These are phyloP conservation scores for Oryza longistaminata DNA, from an alignment of 176 grass and related monocot genomes.

Conservation along the genomic window DNA sequence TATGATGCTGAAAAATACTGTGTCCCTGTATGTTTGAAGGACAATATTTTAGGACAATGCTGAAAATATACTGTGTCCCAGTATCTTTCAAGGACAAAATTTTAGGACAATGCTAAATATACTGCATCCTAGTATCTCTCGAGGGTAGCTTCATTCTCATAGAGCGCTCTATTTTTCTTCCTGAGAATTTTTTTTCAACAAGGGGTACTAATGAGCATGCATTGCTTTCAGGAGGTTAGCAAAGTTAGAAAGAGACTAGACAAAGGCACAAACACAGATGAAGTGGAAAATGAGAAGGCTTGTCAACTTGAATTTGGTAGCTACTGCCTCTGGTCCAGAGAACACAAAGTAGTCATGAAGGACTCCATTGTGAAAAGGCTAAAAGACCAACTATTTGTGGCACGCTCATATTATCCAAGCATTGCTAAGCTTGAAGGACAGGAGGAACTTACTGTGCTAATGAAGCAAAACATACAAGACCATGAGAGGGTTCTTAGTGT, in stretches of 20 bases:
- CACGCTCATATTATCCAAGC: slow-evolving; percentile 72
- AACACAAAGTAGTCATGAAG: slow-evolving; percentile 77
- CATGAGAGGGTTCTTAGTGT: slow-evolving; percentile 74
- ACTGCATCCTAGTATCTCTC: not conserved
- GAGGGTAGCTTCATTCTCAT: not conserved
- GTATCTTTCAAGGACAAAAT: not conserved
- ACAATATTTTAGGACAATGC: not conserved
- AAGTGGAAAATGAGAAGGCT: slow-evolving; percentile 45
- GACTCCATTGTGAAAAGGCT: slow-evolving; percentile 61
- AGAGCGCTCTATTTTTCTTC: not conserved
- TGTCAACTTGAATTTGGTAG: slow-evolving; percentile 93
- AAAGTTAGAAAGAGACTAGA: slow-evolving; percentile 30
- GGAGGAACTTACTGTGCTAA: slow-evolving; percentile 52
- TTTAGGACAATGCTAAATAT: slow-evolving; percentile 16
- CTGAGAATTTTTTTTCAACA: slow-evolving; percentile 11
- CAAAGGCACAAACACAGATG: slow-evolving; percentile 51
- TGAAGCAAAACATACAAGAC: slow-evolving; percentile 79
- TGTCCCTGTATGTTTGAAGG: not conserved
- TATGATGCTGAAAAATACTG: slow-evolving; percentile 18
- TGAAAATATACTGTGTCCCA: not conserved
- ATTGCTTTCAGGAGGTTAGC: slow-evolving; percentile 47
- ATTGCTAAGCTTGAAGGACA: slow-evolving; percentile 68
- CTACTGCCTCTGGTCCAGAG: slow-evolving; percentile 92
- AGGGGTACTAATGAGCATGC: slow-evolving; percentile 29
- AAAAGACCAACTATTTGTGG: slow-evolving; percentile 81